A percentile compares a stretch with the other conserved stretches of the same genome.
These are phyloP conservation scores for Ehretia macrophylla DNA, from an alignment of 257 asterid species.

Conservation along the genomic window DNA sequence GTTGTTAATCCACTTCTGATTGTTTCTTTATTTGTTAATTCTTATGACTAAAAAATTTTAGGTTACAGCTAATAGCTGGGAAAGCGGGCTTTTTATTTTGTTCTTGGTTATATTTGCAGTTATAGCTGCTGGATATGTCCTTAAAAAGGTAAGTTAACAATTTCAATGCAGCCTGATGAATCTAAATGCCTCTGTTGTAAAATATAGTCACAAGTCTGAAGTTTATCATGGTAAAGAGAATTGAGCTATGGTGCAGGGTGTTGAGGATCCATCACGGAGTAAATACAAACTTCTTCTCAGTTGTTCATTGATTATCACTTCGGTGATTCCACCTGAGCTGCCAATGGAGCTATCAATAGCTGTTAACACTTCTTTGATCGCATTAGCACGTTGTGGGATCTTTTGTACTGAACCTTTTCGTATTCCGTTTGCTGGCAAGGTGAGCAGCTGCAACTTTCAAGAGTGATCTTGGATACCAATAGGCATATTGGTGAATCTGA, in stretches of 20 bases:
- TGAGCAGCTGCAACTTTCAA: constrained; percentile 21
- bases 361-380: constrained; percentile 96
- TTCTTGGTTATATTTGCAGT: constrained; percentile 91
- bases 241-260: constrained; percentile 57
- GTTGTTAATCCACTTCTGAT: not conserved
- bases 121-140: constrained; percentile 98
- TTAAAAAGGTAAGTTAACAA: constrained; percentile 60
- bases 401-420: constrained; percentile 97
- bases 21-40: constrained; percentile 6
- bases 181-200: constrained; percentile 5
- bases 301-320: constrained; percentile 92
- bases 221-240: constrained; percentile 10
- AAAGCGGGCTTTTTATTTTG: constrained; percentile 88
- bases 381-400: constrained; percentile 89
- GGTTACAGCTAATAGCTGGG: constrained; percentile 99
- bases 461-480: not conserved
- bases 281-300: constrained; percentile 92
- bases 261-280: constrained; percentile 99
- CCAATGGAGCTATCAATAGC: constrained; percentile 99
- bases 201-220: constrained; percentile 3
- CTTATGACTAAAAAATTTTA: constrained; percentile 23
- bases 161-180: not conserved
- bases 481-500: not conserved
- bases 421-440: constrained; percentile 99
- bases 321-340: constrained; percentile 97